phyloP scores from a whole-genome alignment of 78 protist species.

The Monocercomonoides exilis region DNA sequence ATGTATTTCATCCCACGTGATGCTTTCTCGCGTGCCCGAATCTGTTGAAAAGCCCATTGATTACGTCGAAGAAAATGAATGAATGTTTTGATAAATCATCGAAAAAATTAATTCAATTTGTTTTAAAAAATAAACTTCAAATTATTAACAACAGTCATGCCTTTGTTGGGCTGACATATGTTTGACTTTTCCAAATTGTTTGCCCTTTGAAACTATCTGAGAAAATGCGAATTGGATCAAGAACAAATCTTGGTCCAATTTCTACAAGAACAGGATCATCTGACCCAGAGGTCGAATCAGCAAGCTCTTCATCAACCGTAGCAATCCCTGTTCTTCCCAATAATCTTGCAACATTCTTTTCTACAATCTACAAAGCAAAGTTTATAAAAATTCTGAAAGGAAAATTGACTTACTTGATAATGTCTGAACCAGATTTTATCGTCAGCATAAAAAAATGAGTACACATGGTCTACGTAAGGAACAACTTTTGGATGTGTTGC shows the following conservation, averaged over 20 bases:
- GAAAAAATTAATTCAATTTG: no score
- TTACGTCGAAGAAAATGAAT: background rate
- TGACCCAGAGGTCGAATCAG: background rate
- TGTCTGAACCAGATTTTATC: slow-evolving; percentile 20
- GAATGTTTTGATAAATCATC: no score
- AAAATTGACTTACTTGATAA: slow-evolving; percentile 18
- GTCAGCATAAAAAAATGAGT: slow-evolving; percentile 12
- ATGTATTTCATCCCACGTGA: background rate
- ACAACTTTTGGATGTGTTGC: background rate
- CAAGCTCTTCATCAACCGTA: background rate
- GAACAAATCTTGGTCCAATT: slow-evolving; percentile 20
- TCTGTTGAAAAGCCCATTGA: background rate
- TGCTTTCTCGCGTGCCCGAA: background rate
- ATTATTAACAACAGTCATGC: no score
- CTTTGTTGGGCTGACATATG: slow-evolving; percentile 6
- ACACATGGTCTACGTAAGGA: slow-evolving; percentile 14
- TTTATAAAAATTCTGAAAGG: background rate
- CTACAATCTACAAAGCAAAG: background rate
- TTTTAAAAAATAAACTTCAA: no score
- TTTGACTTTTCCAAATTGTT: background rate
- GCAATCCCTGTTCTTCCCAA: background rate
- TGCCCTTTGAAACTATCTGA: background rate
- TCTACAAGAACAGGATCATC: slow-evolving; percentile 8
- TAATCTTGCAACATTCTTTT: background rate
- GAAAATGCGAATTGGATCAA: slow-evolving; percentile 11